Base-by-base conservation (phyloP, 371 early-diverging fungal species). In the Polyrhizophydium stewartii region DNA sequence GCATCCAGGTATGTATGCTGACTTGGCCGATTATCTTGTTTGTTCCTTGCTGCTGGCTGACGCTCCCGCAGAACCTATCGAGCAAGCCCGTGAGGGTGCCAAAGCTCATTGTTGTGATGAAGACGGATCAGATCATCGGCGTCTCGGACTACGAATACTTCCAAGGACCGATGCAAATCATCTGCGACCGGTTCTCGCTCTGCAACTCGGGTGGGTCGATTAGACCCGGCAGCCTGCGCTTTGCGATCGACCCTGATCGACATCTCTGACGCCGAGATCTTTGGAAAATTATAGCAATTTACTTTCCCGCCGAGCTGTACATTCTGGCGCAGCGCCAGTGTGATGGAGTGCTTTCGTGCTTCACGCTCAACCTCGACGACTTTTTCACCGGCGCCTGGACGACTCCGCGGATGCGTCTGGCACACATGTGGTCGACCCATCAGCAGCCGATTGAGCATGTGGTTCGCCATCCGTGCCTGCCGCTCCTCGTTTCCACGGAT, bases 351-450 rank as follows among this genome's bases (percentile, higher is more conserved):
- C 56, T 90, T 21, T 75, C 82, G 62, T 78, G 81, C 30, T 92
- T 86, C 62, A 82, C 85, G 13, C 78, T 89, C 62, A 86, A 88
- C 58, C 69, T 92, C 43, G 82, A 89, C 58, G 91, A 92, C 63
- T 87, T 92, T 43, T 84, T 92, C 50, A 89, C 87, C 46, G 75
- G 78, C 0, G 75, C 83, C 0, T 78, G 82, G 64, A 81, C 82
- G 43, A 67, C 76, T 27, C 79, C 89, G 5, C 78, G 78, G 41
- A 68, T 92, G 6, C 70, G 79, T 24, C 62, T 87, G 9, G 75
- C 82, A 55, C 82, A 85, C 56, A 79, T 84, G 0, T 92, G 90
- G 90, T 64, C 79, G 9, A 89, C 87, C 0, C 90, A 87, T 62
- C 83, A 78, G 28, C 69, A 71, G 43, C 60, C 79, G 0, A 72